Evolutionary conservation across 2,329 filamentous ascomycete species (phyloP).

Genomic region (Scleromitrula shiraiana): DNA sequence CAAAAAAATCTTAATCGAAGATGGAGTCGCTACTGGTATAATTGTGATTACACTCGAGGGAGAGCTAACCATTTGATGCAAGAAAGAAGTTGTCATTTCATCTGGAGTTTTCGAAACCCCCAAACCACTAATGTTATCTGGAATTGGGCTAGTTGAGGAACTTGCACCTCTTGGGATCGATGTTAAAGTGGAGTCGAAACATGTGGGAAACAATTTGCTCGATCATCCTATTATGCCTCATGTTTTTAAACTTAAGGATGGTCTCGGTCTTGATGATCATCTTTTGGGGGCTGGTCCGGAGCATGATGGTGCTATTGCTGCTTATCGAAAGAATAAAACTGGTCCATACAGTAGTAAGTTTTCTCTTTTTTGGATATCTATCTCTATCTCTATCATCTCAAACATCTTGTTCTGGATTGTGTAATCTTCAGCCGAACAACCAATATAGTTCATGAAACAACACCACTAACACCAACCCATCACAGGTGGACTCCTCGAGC

Average conservation of each 20-base stretch:
- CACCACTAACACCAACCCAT: not conserved
- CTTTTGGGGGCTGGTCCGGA: constrained; percentile 30
- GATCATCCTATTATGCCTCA: constrained; percentile 29
- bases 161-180: constrained; percentile 13
- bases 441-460: not conserved
- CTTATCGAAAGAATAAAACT: constrained; percentile 34
- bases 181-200: constrained; percentile 4
- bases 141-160: constrained; percentile 22
- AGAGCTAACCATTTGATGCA: constrained; percentile 32
- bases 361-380: no score
- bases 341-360: constrained; percentile 32
- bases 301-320: constrained; percentile 33
- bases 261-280: constrained; percentile 32
- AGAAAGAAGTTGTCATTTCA: constrained; percentile 27
- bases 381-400: no score
- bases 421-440: no score
- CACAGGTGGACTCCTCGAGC: constrained; percentile 35
- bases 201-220: constrained; percentile 17
- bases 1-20: constrained; percentile 46
- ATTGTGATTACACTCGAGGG: constrained; percentile 35
- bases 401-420: no score
- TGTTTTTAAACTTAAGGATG: constrained; percentile 36
- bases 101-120: constrained; percentile 24
- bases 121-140: constrained; percentile 30
- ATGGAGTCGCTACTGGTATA: constrained; percentile 37